Percentiles rank a stretch among this genome's conserved stretches.
Evolutionary conservation across 1,139 yeast species (phyloP).

Genomic region (Meyerozyma carpophila): DNA sequence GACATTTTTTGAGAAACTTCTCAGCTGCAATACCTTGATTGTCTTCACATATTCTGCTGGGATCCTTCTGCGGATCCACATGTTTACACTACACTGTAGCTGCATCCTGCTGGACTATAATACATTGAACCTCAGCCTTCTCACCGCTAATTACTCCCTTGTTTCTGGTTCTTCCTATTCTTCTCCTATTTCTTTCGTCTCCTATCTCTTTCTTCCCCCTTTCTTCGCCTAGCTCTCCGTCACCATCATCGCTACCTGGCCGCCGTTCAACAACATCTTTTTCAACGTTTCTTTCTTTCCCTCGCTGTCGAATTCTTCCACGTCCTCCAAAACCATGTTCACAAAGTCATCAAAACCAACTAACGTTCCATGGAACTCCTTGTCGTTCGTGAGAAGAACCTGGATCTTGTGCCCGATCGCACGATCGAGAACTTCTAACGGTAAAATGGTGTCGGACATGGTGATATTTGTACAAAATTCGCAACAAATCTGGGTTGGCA

Average conservation of each 20-base stretch:
- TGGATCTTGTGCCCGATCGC: constrained; percentile 77
- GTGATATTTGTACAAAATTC: not conserved
- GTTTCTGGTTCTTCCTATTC: constrained; percentile 5
- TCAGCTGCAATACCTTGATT: too few species aligned
- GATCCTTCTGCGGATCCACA: too few species aligned
- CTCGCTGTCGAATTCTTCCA: constrained; percentile 48
- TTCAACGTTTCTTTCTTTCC: constrained; percentile 40
- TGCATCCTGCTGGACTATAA: constrained; percentile 5
- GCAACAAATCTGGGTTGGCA: too few species aligned
- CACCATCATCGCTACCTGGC: constrained; percentile 70
- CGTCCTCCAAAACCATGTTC: constrained; percentile 84
- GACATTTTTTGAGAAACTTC: too few species aligned
- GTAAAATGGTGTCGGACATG: constrained; percentile 36
- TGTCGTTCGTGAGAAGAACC: constrained; percentile 68
- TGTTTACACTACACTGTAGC: too few species aligned
- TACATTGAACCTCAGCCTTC: not conserved
- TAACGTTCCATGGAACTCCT: constrained; percentile 79
- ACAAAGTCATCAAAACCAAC: constrained; percentile 95
- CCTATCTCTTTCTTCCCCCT: constrained; percentile 16
- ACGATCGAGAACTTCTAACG: constrained; percentile 83
- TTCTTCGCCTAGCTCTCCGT: not conserved
- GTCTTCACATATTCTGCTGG: too few species aligned
- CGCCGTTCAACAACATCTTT: constrained; percentile 83
- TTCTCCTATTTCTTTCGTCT: constrained; percentile 13
- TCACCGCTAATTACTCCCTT: not conserved